Percentiles rank a stretch among this genome's conserved stretches.
Evolutionary conservation across 805 yeast species (phyloP).

Genomic region (Suhomyces xylopsoci): DNA sequence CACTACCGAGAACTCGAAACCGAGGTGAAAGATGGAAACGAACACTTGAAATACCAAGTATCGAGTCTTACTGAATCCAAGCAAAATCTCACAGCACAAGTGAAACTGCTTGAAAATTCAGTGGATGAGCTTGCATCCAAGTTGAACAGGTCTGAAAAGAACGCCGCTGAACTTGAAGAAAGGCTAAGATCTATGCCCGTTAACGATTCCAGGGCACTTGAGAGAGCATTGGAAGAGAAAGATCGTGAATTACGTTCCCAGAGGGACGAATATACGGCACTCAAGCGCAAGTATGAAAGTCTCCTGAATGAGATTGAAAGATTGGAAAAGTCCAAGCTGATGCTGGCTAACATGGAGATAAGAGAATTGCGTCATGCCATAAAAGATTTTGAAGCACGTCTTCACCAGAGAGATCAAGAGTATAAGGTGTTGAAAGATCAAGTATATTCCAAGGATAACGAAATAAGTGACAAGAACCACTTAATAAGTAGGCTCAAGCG

Average conservation of each 20-base stretch:
- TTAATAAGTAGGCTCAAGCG: conserved; percentile 5
- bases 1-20: not conserved
- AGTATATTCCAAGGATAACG: conserved; percentile 1
- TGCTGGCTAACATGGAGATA: not conserved
- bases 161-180: not conserved
- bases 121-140: not conserved
- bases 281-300: not conserved
- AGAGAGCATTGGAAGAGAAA: not conserved
- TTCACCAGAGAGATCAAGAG: not conserved
- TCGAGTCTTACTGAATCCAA: not conserved
- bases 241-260: not conserved
- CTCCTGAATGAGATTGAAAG: conserved; percentile 2
- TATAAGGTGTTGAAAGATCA: not conserved
- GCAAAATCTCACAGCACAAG: not conserved
- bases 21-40: not conserved
- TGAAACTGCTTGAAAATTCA: not conserved
- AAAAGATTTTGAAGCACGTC: not conserved
- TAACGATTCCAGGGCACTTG: not conserved
- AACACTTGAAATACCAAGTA: not conserved
- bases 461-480: conserved; percentile 3
- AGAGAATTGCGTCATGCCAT: not conserved
- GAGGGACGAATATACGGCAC: not conserved
- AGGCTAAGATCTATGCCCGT: not conserved
- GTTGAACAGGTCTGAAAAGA: not conserved
- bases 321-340: not conserved